Evolutionary conservation across 1,284 basidiomycete genomes (phyloP).

Genomic region (Malassezia dermatis): DNA sequence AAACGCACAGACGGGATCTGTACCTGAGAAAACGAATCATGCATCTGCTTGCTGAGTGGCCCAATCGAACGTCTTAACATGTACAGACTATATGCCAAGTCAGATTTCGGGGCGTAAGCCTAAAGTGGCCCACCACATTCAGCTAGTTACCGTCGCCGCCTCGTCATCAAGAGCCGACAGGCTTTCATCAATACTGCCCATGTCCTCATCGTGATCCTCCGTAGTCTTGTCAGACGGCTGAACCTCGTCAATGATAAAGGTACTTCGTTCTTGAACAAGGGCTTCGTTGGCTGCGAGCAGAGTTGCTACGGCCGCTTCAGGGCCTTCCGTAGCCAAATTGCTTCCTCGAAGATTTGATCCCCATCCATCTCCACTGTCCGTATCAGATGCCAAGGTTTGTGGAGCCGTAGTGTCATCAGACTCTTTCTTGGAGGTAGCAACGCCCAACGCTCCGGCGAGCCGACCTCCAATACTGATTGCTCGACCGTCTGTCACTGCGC

Average conservation of each 20-base stretch:
- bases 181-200: background rate
- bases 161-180: background rate
- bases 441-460: conserved; percentile 22
- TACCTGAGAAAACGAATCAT: background rate
- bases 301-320: conserved; percentile 30
- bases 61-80: background rate
- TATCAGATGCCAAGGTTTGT: background rate
- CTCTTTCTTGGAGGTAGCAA: background rate
- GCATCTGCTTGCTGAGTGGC: background rate
- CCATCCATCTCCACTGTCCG: background rate
- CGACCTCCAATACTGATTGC: conserved; percentile 25
- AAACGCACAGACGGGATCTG: background rate
- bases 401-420: background rate
- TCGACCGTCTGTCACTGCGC: conserved; percentile 19
- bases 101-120: background rate
- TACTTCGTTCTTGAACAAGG: conserved; percentile 27
- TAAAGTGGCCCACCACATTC: background rate
- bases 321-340: conserved; percentile 26
- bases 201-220: conserved; percentile 22
- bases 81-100: background rate
- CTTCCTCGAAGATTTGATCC: conserved; percentile 17
- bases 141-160: background rate
- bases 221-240: conserved; percentile 17
- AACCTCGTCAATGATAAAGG: conserved; percentile 39
- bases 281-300: conserved; percentile 32